Conservation (phyloP, 768 basidiomycete species). For the Sarcodon sp. region DNA sequence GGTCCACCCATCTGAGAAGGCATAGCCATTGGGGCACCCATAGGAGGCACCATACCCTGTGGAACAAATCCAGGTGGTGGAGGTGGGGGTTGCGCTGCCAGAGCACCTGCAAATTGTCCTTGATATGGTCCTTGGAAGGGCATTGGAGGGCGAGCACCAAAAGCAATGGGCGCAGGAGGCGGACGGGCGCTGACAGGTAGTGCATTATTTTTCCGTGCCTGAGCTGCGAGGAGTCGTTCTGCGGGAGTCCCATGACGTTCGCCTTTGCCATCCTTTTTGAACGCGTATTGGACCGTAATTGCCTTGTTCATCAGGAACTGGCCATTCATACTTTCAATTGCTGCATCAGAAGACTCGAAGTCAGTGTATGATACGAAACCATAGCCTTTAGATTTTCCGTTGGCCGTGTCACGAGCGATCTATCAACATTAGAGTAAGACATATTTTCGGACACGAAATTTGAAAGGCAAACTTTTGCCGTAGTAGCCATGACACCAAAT, state of each 20-base stretch:
- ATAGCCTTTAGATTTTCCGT: slow-evolving; percentile 88
- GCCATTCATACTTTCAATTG: slow-evolving; percentile 92
- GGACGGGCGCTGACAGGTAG: slow-evolving; percentile 68
- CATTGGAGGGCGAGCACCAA: slow-evolving; percentile 53
- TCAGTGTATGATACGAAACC: slow-evolving; percentile 97
- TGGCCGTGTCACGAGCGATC: slow-evolving; percentile 84
- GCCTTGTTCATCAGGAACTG: slow-evolving; percentile 99
- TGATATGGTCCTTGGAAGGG: slow-evolving; percentile 69
- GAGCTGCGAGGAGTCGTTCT: slow-evolving; percentile 91
- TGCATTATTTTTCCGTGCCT: slow-evolving; percentile 92
- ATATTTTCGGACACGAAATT: slow-evolving; percentile 1
- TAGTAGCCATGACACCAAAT: slow-evolving; percentile 87
- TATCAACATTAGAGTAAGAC: slow-evolving; percentile 17
- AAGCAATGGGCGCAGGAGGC: slow-evolving; percentile 61
- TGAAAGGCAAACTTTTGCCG: slow-evolving; percentile 55
- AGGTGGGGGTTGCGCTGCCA: slow-evolving; percentile 54
- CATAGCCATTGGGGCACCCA: slow-evolving; percentile 9
- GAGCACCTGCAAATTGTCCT: slow-evolving; percentile 88
- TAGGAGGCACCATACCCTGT: slow-evolving; percentile 44
- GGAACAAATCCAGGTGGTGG: slow-evolving; percentile 74
- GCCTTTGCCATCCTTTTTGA: slow-evolving; percentile 98
- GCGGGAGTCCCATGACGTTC: slow-evolving; percentile 95
- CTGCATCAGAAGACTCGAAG: slow-evolving; percentile 94
- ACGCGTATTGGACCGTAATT: slow-evolving; percentile 93
- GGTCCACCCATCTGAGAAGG: slow-evolving; percentile 20